phyloP scores from a whole-genome alignment of 345 rosid genomes.

The Bruguiera sexangula region DNA sequence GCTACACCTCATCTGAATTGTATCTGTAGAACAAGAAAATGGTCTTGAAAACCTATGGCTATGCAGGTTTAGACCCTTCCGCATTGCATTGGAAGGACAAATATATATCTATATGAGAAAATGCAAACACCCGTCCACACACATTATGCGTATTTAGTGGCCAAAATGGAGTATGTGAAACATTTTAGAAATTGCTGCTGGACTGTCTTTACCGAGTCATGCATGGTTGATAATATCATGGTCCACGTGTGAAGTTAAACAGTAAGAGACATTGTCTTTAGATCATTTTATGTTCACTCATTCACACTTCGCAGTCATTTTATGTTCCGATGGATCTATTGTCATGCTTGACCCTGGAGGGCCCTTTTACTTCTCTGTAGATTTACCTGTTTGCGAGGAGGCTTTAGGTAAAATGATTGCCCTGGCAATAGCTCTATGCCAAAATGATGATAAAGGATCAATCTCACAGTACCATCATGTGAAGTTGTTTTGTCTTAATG shows the following conservation, averaged over 20 bases:
- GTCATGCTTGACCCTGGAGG: too few relatives aligned
- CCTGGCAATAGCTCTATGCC: neutral
- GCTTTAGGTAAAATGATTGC: neutral
- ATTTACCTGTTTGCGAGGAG: neutral
- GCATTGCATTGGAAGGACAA: too few relatives aligned
- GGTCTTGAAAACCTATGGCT: too few relatives aligned
- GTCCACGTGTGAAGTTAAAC: slow-evolving; percentile 20
- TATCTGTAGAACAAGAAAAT: too few relatives aligned
- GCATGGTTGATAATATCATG: neutral
- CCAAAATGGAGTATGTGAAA: too few relatives aligned
- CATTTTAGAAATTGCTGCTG: neutral
- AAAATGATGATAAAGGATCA: neutral
- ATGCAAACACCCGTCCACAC: too few relatives aligned
- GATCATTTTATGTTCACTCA: slow-evolving; percentile 20
- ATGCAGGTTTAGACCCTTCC: too few relatives aligned
- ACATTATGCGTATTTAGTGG: too few relatives aligned
- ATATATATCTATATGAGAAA: too few relatives aligned
- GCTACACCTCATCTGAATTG: too few relatives aligned
- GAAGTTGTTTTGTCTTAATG: slow-evolving; percentile 16
- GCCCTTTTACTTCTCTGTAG: neutral
- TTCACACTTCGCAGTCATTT: neutral
- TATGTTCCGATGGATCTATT: neutral
- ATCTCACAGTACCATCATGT: slow-evolving; percentile 9
- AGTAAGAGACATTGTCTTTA: slow-evolving; percentile 18
- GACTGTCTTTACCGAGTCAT: neutral